Percentiles rank a stretch among this genome's conserved stretches.
These are phyloP conservation scores for Colletotrichum tanaceti DNA, from an alignment of 2,329 filamentous ascomycete genomes.

Conservation along the genomic window DNA sequence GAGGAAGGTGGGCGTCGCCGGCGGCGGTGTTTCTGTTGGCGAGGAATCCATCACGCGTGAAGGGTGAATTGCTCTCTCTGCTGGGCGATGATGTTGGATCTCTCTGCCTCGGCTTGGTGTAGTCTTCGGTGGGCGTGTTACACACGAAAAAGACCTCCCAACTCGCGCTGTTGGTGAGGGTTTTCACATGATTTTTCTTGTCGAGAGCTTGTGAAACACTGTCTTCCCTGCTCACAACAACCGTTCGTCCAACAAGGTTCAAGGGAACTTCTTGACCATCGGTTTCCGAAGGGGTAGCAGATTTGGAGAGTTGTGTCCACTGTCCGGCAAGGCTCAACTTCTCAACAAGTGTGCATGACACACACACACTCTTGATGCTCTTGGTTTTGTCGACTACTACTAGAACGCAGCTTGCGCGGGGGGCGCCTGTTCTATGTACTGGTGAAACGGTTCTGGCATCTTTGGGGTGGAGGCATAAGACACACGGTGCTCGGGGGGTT, in stretches of 20 bases:
- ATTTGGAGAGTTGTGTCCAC: not conserved
- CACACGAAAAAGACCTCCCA: not conserved
- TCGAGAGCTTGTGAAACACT: not conserved
- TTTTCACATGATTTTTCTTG: not conserved
- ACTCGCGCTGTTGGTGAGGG: not conserved
- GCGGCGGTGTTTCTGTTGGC: slow-evolving; percentile 49
- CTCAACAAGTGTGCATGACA: not conserved
- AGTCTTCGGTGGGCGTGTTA: too few relatives aligned
- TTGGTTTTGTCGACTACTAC: not conserved
- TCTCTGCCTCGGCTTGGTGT: too few relatives aligned
- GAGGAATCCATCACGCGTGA: slow-evolving; percentile 16
- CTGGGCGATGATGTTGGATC: too few relatives aligned
- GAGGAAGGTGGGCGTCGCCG: slow-evolving; percentile 49
- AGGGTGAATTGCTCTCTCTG: too few relatives aligned
- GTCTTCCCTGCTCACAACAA: too few relatives aligned
- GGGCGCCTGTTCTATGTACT: not conserved
- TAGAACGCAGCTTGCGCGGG: not conserved
- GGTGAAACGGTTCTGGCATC: slow-evolving; percentile 20
- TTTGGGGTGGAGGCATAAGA: slow-evolving; percentile 7
- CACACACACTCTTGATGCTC: not conserved
- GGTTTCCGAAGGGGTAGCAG: too few relatives aligned
- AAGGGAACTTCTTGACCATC: not conserved
- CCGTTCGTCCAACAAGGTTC: not conserved
- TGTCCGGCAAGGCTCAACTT: not conserved
- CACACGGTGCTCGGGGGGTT: slow-evolving; percentile 1